A percentile compares a stretch with the other conserved stretches of the same genome.
These are phyloP conservation scores for Actinomortierella ambigua DNA, from an alignment of 371 early-diverging fungal species.

Conservation along the genomic window DNA sequence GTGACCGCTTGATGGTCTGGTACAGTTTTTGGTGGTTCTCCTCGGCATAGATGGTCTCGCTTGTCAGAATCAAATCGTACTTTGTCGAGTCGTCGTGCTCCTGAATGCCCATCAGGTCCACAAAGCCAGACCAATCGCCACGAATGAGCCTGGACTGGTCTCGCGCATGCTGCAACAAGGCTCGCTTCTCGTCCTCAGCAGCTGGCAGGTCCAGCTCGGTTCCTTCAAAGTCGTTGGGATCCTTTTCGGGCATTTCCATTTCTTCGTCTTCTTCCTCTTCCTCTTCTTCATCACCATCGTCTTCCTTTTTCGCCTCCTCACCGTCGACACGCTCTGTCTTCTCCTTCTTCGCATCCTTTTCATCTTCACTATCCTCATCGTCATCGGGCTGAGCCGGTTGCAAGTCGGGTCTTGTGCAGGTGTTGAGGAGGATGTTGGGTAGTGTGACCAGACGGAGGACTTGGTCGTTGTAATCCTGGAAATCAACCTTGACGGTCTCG, in stretches of 20 bases:
- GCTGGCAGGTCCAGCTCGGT: slow-evolving; percentile 35
- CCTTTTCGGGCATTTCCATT: slow-evolving; percentile 49
- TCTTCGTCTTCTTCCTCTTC: slow-evolving; percentile 56
- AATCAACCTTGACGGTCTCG: slow-evolving; percentile 66
- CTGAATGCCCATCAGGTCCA: slow-evolving; percentile 29
- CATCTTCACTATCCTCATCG: slow-evolving; percentile 37
- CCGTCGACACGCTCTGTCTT: slow-evolving; percentile 14
- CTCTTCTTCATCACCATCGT: slow-evolving; percentile 60
- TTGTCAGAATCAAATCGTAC: slow-evolving; percentile 90
- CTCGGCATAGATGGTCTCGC: slow-evolving; percentile 91
- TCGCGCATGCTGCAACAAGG: slow-evolving; percentile 48
- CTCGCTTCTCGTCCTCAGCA: slow-evolving; percentile 43
- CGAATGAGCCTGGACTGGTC: slow-evolving; percentile 62
- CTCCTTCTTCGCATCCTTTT: slow-evolving; percentile 29
- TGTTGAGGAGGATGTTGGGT: slow-evolving; percentile 89
- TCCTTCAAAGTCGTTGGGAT: slow-evolving; percentile 52
- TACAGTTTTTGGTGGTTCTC: slow-evolving; percentile 66
- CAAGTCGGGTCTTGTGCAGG: slow-evolving; percentile 51
- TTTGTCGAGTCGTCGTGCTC: slow-evolving; percentile 45
- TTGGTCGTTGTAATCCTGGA: slow-evolving; percentile 93
- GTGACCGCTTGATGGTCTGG: slow-evolving; percentile 64
- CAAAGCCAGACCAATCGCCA: slow-evolving; percentile 74
- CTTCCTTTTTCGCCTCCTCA: slow-evolving; percentile 19
- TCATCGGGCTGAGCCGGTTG: slow-evolving; percentile 35
- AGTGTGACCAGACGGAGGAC: slow-evolving; percentile 86